phyloP scores from a whole-genome alignment of 257 asterid genomes.

The Haberlea rhodopensis region DNA sequence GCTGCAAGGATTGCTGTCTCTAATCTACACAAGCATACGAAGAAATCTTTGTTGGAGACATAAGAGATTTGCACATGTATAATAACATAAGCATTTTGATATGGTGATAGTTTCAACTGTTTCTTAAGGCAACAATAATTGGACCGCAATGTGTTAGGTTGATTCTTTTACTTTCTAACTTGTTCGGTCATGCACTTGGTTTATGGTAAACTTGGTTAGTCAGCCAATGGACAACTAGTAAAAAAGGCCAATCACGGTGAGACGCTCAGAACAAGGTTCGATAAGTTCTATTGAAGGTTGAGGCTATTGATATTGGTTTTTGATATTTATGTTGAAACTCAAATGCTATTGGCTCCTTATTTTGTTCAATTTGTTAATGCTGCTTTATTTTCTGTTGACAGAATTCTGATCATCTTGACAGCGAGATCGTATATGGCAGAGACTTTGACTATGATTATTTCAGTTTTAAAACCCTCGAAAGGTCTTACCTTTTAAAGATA shows the following conservation, averaged over 20 bases:
- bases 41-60: too few relatives aligned
- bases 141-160: background rate
- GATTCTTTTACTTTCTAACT: too few relatives aligned
- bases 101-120: background rate
- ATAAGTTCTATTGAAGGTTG: background rate
- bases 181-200: background rate
- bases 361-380: background rate
- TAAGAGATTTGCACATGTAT: too few relatives aligned
- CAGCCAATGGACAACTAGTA: background rate
- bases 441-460: slow-evolving; percentile 59
- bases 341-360: background rate
- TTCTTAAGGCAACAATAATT: background rate
- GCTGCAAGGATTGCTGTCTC: too few relatives aligned
- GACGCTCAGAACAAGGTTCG: background rate
- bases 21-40: too few relatives aligned
- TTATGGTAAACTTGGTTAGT: background rate
- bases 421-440: slow-evolving; percentile 64
- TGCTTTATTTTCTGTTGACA: slow-evolving; percentile 29
- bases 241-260: too few relatives aligned
- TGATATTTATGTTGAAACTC: background rate
- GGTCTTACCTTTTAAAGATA: slow-evolving; percentile 65
- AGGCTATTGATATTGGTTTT: background rate
- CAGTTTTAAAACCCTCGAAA: slow-evolving; percentile 54
- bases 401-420: slow-evolving; percentile 81
- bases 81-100: background rate